phyloP scores from a whole-genome alignment of 805 yeast genomes.

The Spathaspora sp. region DNA sequence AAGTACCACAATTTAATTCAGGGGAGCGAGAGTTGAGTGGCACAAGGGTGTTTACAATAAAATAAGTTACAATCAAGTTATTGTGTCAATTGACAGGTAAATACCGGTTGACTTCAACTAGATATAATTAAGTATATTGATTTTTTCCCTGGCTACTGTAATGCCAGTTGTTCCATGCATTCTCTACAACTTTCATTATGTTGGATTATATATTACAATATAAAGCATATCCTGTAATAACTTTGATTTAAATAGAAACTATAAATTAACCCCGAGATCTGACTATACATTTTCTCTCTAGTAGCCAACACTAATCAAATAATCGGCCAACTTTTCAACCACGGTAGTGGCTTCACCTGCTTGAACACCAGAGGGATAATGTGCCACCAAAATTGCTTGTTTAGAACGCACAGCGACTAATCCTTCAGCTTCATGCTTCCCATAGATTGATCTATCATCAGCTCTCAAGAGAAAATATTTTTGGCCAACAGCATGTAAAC shows the following conservation, averaged over 20 bases:
- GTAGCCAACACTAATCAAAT: slow-evolving; percentile 83
- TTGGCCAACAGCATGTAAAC: slow-evolving; percentile 78
- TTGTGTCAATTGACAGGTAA: too few relatives aligned
- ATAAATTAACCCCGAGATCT: background rate
- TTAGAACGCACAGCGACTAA: slow-evolving; percentile 87
- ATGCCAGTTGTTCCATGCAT: too few relatives aligned
- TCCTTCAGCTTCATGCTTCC: slow-evolving; percentile 86
- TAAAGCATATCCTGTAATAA: background rate
- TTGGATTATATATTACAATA: too few relatives aligned
- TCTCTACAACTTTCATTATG: too few relatives aligned
- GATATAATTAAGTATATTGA: too few relatives aligned
- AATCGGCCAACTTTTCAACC: slow-evolving; percentile 94
- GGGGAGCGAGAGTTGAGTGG: background rate
- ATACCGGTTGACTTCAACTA: too few relatives aligned
- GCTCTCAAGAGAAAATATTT: slow-evolving; percentile 88
- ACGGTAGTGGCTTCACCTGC: slow-evolving; percentile 95
- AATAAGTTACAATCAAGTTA: too few relatives aligned
- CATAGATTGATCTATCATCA: slow-evolving; percentile 90
- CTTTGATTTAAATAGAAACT: background rate
- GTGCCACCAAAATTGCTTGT: slow-evolving; percentile 91
- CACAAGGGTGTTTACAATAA: background rate
- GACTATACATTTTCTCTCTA: slow-evolving; percentile 25
- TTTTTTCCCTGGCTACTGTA: too few relatives aligned
- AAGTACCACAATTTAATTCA: background rate
- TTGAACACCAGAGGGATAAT: slow-evolving; percentile 85